These are phyloP conservation scores for Ustilago nuda DNA, from an alignment of 1,284 basidiomycete species.

Conservation along the genomic window DNA sequence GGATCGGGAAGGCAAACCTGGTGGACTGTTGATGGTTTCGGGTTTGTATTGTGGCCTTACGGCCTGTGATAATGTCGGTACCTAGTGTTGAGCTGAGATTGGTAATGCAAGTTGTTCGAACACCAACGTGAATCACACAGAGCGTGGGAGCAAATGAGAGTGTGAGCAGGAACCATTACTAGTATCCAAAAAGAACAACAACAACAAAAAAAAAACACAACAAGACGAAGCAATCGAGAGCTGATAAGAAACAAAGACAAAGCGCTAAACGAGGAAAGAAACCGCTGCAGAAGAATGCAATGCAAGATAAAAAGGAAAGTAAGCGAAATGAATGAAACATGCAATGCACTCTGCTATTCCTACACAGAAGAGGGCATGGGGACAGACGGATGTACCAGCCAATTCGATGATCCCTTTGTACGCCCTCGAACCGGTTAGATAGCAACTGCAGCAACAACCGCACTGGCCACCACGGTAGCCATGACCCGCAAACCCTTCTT, in stretches of 20 bases:
- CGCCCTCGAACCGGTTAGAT: conserved; percentile 7
- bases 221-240: neutral
- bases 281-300: neutral
- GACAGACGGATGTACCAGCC: conserved; percentile 29
- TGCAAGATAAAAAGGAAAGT: neutral
- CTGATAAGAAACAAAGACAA: neutral
- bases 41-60: conserved; percentile 24
- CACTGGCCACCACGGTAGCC: conserved; percentile 14
- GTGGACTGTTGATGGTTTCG: conserved; percentile 33
- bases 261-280: neutral
- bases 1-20: neutral
- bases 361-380: neutral
- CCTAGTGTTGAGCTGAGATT: neutral
- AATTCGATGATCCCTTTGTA: conserved; percentile 3
- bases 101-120: neutral
- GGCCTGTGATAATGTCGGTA: conserved; percentile 25
- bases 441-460: conserved; percentile 26
- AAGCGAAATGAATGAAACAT: neutral
- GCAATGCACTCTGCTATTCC: neutral
- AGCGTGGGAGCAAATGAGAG: neutral
- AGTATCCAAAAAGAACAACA: conserved; percentile 6
- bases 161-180: conserved; percentile 23
- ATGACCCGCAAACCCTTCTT: conserved; percentile 12
- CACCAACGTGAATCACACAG: neutral
- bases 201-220: neutral